Base-by-base conservation (phyloP, 108 stramenopile genomes). In the Discostella stelligeroides region DNA sequence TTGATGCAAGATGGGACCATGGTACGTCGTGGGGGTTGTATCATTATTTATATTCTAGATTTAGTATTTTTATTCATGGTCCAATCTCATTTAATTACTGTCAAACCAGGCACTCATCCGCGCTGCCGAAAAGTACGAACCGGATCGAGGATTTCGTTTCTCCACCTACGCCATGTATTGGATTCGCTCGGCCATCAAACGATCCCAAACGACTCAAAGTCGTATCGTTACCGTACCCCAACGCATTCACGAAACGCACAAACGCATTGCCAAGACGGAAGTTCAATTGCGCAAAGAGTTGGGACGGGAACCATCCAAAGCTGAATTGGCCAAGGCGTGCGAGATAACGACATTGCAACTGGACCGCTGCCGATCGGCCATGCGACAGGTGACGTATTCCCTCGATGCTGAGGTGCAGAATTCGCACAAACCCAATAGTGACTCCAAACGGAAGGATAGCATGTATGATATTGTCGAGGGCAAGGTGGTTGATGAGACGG, bases 151-250 rank as follows among this genome's bases (percentile, higher is more conserved):
- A 34, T 97, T 96, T 58, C 89, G 92, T 30, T 97, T 98, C 72
- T 91, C 91, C 40, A 98, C 98, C 25, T 98, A 98, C 82, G 96
- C 97, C 30, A 94, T 95, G 86, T 98, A 96, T 75, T 98, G 98
- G 98, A 94, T 98, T 17, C 82, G 96, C 58, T 87, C 96, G 39
- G 85, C 97, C 10, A 81, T 98, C 15, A 93, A 96, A 71, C 78
- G 89, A 43, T 83, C 80, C 28, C 94, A 95, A 70, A 73, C 88
- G 20, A 63, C 71, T 43, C 94, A 95, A 73, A 88, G 89, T 9
- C 72, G 88, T 14, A 79, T 86, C 15, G 74, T 92, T 38, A 65
- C 68, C 14, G 85, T 95, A 0, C 94, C 94, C 2, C 89, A 88
- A 49, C 84, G 91, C 21, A 63, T 95, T n/a, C 81, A 91, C 59